Evolutionary conservation across 2,329 filamentous ascomycete genomes (phyloP), one percentile per base, ranked within the genome.

Genomic region (Aspergillus jensenii): DNA sequence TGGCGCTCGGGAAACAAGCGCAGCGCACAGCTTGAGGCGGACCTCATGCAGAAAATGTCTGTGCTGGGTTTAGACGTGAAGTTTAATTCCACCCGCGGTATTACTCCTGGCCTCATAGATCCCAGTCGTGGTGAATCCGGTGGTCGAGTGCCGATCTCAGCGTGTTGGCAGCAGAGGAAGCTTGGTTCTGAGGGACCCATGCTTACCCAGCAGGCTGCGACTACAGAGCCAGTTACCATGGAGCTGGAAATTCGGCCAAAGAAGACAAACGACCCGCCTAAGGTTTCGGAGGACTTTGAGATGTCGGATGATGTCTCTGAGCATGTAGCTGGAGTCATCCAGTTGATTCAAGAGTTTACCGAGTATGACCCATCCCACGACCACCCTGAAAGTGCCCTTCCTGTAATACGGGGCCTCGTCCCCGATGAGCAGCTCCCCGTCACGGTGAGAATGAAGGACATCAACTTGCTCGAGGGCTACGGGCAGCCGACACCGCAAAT

Each of bases 1-100:
- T 72, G 70, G 69, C 64, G 65, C 4, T 62, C 65, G 1, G 64
- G 66, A 2, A 69, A 66, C 48, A 65, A 63, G 44, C 45, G 56
- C 12, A 70, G 68, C 12, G 47, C 46, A 9, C 35, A 59, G 6
- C 48, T 63, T 6, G 62, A 61, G 6, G 40, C 49, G 1, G 27
- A 47, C 0, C 27, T 67, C 0, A 4, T 59, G 3, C 14, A 35
- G 11, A 57, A 54, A 15, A 54, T 68, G 56, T n/a, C n/a, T 0
- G 37, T 25, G 4, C 23, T 37, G 0, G 60, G 58, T 1, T 48
- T 68, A 9, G 51, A 65, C 19, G 56, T 51, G 12, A 11, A 9
- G 0, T n/a, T 27, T 3, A 68, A 68, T 25, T 59, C 60, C 6
- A 68, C 67, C 15, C 57, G 67, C 6, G 67, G 67, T 1, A 39